These are phyloP conservation scores for Brasilioporus rufonigricans DNA, from an alignment of 768 basidiomycete species.

Conservation along the genomic window DNA sequence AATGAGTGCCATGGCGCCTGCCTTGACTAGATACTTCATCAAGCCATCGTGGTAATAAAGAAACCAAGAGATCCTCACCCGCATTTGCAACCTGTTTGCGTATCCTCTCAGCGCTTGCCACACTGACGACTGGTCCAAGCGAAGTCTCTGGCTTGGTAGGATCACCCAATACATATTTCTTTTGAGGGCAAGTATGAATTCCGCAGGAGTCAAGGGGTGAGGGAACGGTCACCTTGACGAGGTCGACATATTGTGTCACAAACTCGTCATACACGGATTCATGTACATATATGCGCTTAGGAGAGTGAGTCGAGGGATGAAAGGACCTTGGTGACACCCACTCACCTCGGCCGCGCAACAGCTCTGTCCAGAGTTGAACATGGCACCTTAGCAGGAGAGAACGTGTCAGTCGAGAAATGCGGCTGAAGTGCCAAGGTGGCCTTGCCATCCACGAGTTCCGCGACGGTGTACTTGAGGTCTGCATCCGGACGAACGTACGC, in stretches of 20 bases:
- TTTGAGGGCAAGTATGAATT: not conserved
- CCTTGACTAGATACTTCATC: constrained; percentile 45
- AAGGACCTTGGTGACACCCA: not conserved
- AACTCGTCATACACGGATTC: constrained; percentile 79
- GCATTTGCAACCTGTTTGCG: constrained; percentile 86
- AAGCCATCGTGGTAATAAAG: not conserved
- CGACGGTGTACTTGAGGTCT: constrained; percentile 76
- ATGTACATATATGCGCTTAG: constrained; percentile 90
- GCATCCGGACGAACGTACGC: constrained; percentile 92
- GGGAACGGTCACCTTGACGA: constrained; percentile 56
- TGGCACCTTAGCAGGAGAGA: constrained; percentile 53
- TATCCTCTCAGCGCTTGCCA: constrained; percentile 82
- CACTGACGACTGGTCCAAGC: constrained; percentile 90
- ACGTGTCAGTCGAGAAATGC: not conserved
- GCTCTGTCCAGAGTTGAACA: constrained; percentile 98
- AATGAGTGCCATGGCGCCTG: constrained; percentile 78
- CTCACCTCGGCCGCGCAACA: constrained; percentile 89
- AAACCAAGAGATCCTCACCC: constrained; percentile 39
- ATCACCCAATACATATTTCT: constrained; percentile 86
- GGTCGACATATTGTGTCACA: constrained; percentile 65
- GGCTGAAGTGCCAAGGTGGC: no score
- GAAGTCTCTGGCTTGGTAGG: constrained; percentile 72
- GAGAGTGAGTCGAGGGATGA: not conserved
- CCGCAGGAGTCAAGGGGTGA: not conserved
- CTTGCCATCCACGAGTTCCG: constrained; percentile 88